These are phyloP conservation scores for Mrakia gelida DNA, from an alignment of 768 basidiomycete genomes.

Conservation along the genomic window DNA sequence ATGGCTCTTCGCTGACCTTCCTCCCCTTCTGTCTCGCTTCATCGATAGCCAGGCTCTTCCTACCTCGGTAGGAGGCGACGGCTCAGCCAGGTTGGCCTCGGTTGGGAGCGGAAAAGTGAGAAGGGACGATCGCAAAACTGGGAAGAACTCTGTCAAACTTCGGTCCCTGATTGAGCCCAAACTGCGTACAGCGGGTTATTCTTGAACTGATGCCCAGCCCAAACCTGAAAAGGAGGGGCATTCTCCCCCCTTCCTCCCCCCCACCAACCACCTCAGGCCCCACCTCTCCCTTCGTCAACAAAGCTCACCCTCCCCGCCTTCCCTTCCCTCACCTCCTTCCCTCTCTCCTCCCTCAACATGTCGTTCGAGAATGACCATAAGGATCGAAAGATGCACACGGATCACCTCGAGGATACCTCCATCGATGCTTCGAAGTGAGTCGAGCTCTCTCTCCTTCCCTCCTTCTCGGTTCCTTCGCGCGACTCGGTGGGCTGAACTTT, in stretches of 20 bases:
- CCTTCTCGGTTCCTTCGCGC: not conserved
- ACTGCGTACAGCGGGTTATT: no score
- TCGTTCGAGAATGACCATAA: not conserved
- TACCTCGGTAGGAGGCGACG: no score
- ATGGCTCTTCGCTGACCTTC: no score
- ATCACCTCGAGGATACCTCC: not conserved
- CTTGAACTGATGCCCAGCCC: no score
- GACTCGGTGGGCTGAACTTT: not conserved
- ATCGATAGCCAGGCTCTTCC: no score
- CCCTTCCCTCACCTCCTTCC: not conserved
- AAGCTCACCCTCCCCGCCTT: not conserved
- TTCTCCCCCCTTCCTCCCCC: not conserved
- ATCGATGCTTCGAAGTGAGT: not conserved
- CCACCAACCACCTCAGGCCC: not conserved
- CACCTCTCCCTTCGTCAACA: not conserved
- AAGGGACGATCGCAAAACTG: no score
- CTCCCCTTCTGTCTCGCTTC: no score
- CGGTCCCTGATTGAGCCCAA: no score
- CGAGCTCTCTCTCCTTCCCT: not conserved
- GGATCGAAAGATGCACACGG: not conserved
- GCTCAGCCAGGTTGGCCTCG: no score
- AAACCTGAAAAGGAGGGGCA: no score
- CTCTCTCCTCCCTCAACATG: not conserved
- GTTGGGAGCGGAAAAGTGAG: no score
- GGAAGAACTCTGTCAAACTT: no score